Percentiles rank a stretch among this genome's conserved stretches.
Evolutionary conservation across 345 rosid genomes (phyloP).

Genomic region (Populus simonii): DNA sequence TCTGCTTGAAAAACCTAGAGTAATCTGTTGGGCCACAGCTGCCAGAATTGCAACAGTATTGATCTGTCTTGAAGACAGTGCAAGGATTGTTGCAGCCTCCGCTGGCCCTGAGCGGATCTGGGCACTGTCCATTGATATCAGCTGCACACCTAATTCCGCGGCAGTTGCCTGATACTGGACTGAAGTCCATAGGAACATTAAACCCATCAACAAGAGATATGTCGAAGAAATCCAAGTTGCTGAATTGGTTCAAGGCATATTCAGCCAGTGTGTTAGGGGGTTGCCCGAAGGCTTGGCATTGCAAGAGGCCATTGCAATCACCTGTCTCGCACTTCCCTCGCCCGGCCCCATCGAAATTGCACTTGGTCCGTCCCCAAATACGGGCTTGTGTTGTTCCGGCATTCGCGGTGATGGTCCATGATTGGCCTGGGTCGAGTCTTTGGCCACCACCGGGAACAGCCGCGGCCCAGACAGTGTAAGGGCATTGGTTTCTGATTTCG

Average conservation of each 20-base stretch:
- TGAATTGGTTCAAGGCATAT: constrained; percentile 53
- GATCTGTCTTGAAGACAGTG: constrained; percentile 40
- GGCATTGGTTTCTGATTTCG: constrained; percentile 27
- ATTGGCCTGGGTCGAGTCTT: constrained; percentile 25
- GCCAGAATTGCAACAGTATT: constrained; percentile 45
- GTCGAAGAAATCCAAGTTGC: constrained; percentile 41
- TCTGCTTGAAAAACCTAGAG: constrained; percentile 24
- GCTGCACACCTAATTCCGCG: constrained; percentile 46
- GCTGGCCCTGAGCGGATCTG: constrained; percentile 26
- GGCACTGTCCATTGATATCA: constrained; percentile 59
- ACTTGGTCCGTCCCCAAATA: constrained; percentile 38
- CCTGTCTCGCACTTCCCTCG: constrained; percentile 48
- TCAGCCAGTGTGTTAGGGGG: constrained; percentile 64
- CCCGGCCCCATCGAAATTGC: constrained; percentile 31
- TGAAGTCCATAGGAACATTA: constrained; percentile 52
- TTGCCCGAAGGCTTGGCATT: constrained; percentile 44
- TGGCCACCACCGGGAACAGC: constrained; percentile 45
- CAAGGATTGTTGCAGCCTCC: constrained; percentile 49
- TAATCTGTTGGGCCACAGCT: constrained; percentile 21
- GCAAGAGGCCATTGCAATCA: constrained; percentile 44
- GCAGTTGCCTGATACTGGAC: constrained; percentile 38
- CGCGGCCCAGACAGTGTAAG: constrained; percentile 44
- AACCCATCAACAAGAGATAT: constrained; percentile 54
- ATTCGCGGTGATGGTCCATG: constrained; percentile 26
- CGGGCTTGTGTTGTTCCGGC: constrained; percentile 36